Evolutionary conservation across 2,329 filamentous ascomycete species (phyloP).

Genomic region (Lithohypha guttulata): DNA sequence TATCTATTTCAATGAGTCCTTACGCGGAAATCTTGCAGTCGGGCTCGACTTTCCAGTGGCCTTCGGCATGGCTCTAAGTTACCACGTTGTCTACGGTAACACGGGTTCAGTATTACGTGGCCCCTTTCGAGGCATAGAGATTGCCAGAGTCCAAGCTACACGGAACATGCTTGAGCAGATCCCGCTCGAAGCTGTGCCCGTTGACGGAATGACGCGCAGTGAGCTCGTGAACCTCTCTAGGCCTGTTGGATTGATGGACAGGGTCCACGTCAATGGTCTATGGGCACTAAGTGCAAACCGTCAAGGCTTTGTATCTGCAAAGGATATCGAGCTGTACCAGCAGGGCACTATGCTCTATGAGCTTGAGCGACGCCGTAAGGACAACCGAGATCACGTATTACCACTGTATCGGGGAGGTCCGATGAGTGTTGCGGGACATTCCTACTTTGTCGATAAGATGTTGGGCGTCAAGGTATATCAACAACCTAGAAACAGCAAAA

Average conservation of each 20-base stretch:
- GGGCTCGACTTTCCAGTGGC: slow-evolving; percentile 10
- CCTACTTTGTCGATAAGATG: slow-evolving; percentile 9
- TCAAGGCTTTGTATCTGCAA: slow-evolving; percentile 4
- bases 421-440: slow-evolving; percentile 9
- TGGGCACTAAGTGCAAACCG: slow-evolving; percentile 9
- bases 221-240: not conserved
- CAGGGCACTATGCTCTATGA: slow-evolving; percentile 10
- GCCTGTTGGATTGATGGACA: slow-evolving; percentile 2
- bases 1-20: slow-evolving; percentile 9
- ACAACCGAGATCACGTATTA: slow-evolving; percentile 9
- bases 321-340: slow-evolving; percentile 6
- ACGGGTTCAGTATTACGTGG: slow-evolving; percentile 6
- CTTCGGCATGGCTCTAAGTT: not conserved
- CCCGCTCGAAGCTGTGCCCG: not conserved
- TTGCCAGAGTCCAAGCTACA: slow-evolving; percentile 3
- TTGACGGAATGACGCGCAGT: slow-evolving; percentile 1
- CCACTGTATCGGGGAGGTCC: slow-evolving; percentile 9
- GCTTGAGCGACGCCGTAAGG: slow-evolving; percentile 6
- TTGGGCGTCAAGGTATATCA: slow-evolving; percentile 12
- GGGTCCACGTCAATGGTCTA: slow-evolving; percentile 6
- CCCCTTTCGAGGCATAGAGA: slow-evolving; percentile 10
- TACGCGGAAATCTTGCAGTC: slow-evolving; percentile 8
- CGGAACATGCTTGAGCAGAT: slow-evolving; percentile 10
- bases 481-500: no score
- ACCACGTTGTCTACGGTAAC: slow-evolving; percentile 9